Percentiles rank a stretch among this genome's conserved stretches.
Evolutionary conservation across 2,329 filamentous ascomycete genomes (phyloP).

Genomic region (Penicillium vulpinum): DNA sequence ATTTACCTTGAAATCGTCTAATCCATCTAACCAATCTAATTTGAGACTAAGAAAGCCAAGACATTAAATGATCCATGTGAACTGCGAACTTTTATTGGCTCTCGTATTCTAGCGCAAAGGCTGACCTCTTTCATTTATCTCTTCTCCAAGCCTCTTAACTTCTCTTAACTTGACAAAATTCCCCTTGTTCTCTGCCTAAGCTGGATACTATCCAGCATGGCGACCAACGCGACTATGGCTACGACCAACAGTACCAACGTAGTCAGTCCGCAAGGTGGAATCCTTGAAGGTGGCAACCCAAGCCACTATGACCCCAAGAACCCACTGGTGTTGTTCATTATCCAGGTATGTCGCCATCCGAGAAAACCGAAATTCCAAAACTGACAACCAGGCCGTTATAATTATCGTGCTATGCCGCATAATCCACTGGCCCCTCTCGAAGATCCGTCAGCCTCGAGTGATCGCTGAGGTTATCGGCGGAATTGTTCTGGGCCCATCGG

Average conservation of each 20-base stretch:
- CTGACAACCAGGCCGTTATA: conserved; percentile 55
- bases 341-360: conserved; percentile 57
- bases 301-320: conserved; percentile 68
- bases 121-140: conserved; percentile 3
- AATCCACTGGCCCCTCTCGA: conserved; percentile 74
- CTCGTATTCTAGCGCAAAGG: neutral
- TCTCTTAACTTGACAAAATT: neutral
- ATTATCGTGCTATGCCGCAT: conserved; percentile 74
- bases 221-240: conserved; percentile 15
- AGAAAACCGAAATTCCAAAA: neutral
- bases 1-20: too few relatives aligned
- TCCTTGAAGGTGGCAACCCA: conserved; percentile 71
- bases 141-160: neutral
- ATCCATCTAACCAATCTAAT: neutral
- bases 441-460: conserved; percentile 75
- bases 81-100: neutral
- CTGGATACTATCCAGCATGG: conserved; percentile 18
- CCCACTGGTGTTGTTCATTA: conserved; percentile 74
- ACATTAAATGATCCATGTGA: neutral
- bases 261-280: conserved; percentile 61
- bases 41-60: neutral
- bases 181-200: neutral
- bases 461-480: conserved; percentile 85
- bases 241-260: conserved; percentile 9
- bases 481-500: conserved; percentile 80